Evolutionary conservation across 345 rosid species (phyloP).

Genomic region (Salix purpurea): DNA sequence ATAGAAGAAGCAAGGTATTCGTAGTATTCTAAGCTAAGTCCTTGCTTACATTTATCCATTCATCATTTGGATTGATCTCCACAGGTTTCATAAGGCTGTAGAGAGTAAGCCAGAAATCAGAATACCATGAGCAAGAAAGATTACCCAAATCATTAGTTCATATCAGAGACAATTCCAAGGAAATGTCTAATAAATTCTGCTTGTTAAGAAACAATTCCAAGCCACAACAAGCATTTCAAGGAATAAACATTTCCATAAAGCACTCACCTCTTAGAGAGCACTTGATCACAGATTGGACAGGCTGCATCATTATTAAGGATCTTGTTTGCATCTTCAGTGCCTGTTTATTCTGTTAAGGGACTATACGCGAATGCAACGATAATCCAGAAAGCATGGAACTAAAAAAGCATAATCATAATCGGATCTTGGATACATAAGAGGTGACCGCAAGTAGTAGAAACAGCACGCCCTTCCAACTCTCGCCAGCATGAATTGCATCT

Average conservation of each 20-base stretch:
- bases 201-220: not conserved
- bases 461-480: constrained; percentile 86
- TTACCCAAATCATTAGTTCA: not conserved
- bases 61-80: constrained; percentile 89
- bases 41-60: constrained; percentile 89
- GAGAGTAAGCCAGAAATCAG: constrained; percentile 19
- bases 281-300: constrained; percentile 93
- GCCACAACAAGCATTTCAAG: constrained; percentile 4
- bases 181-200: not conserved
- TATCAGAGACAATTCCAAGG: not conserved
- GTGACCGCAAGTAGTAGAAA: constrained; percentile 88
- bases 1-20: constrained; percentile 6
- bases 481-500: constrained; percentile 98
- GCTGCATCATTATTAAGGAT: constrained; percentile 83
- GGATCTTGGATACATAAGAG: constrained; percentile 51
- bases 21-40: not conserved
- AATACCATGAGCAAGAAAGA: not conserved
- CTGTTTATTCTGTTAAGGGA: constrained; percentile 52
- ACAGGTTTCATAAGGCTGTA: constrained; percentile 82
- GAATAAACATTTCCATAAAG: not conserved
- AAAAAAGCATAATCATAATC: not conserved
- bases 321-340: constrained; percentile 88
- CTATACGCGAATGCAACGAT: constrained; percentile 16
- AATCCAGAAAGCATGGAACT: not conserved
- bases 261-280: constrained; percentile 82